Evolutionary conservation across 257 asterid species (phyloP).

Genomic region (Datura wrightii): DNA sequence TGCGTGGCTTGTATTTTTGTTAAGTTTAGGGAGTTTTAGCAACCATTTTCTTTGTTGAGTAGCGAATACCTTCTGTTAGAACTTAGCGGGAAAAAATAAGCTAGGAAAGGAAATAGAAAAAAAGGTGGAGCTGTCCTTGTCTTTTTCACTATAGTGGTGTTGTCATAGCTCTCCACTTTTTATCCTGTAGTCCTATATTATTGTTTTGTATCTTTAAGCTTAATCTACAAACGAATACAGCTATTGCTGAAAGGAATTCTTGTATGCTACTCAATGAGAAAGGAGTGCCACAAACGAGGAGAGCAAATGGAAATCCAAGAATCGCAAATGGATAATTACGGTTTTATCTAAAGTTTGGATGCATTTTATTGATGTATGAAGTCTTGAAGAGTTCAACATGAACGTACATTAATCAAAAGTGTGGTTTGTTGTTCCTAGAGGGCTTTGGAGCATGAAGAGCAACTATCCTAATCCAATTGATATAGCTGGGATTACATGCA

Average conservation of each 20-base stretch:
- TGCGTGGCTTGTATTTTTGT: not conserved
- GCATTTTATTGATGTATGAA: not conserved
- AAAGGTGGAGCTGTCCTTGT: not conserved
- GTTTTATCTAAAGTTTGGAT: not conserved
- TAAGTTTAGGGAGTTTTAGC: not conserved
- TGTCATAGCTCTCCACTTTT: not conserved
- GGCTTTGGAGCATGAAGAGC: not conserved
- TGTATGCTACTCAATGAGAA: not conserved
- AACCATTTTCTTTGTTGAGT: not conserved
- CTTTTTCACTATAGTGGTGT: not conserved
- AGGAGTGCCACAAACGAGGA: not conserved
- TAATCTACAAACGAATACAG: not conserved
- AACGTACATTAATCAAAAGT: not conserved
- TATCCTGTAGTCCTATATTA: not conserved
- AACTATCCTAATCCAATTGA: not conserved
- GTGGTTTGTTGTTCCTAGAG: not conserved
- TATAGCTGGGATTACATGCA: not conserved
- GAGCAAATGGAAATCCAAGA: not conserved
- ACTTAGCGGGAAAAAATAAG: constrained; percentile 1
- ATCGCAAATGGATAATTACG: not conserved
- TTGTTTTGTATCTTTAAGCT: not conserved
- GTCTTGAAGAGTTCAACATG: not conserved
- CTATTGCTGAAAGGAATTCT: not conserved
- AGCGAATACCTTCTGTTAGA: not conserved
- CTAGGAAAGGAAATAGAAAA: not conserved